phyloP scores from a whole-genome alignment of 768 basidiomycete genomes.

The Suillus weaverae region DNA sequence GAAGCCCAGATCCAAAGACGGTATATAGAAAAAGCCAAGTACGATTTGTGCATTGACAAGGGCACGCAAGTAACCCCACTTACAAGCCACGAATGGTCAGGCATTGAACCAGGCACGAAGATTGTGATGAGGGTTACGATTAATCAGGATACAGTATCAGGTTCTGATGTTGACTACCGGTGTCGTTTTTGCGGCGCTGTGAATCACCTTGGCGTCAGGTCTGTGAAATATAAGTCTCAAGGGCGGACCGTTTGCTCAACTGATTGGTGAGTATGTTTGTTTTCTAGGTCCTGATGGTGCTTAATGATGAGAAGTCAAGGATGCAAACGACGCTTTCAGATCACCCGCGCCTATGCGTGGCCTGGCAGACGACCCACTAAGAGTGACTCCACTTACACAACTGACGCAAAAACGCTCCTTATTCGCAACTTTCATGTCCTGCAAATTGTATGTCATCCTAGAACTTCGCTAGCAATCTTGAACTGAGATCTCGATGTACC shows the following conservation, averaged over 20 bases:
- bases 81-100: constrained; percentile 23
- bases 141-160: constrained; percentile 9
- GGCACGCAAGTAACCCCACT: constrained; percentile 24
- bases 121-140: constrained; percentile 26
- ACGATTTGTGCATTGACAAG: constrained; percentile 27
- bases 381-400: background rate
- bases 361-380: too few relatives aligned
- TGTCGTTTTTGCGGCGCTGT: constrained; percentile 19
- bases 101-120: constrained; percentile 25
- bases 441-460: background rate
- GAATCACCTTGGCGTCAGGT: background rate
- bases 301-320: constrained; percentile 16
- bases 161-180: constrained; percentile 11
- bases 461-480: background rate
- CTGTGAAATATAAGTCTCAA: constrained; percentile 7
- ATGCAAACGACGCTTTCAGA: constrained; percentile 29
- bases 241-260: constrained; percentile 17
- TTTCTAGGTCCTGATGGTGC: constrained; percentile 2
- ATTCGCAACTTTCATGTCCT: background rate
- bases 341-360: background rate
- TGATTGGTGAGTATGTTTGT: constrained; percentile 21
- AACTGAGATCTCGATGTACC: background rate
- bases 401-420: background rate
- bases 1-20: constrained; percentile 19
- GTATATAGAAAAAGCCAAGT: constrained; percentile 23